phyloP scores from a whole-genome alignment of 176 grass and related monocot genomes.

The Oryza brachyantha region DNA sequence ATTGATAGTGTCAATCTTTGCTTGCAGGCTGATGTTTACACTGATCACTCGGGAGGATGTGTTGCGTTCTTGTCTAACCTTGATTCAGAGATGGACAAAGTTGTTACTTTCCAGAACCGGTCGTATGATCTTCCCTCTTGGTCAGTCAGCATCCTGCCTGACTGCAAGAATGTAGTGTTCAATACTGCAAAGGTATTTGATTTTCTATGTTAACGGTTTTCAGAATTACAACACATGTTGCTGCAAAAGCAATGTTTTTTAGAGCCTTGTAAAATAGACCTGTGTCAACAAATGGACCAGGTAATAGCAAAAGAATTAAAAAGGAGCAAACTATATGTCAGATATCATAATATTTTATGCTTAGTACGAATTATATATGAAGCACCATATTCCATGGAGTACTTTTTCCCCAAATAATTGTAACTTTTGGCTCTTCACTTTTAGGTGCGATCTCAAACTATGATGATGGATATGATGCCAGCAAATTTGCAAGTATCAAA shows the following conservation, averaged over 20 bases:
- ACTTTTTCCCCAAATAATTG: neutral
- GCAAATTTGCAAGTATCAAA: constrained; percentile 53
- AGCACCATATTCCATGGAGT: neutral
- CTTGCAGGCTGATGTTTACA: constrained; percentile 80
- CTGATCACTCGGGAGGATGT: constrained; percentile 76
- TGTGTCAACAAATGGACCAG: constrained; percentile 22
- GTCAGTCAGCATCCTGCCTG: constrained; percentile 96
- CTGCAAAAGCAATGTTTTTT: neutral
- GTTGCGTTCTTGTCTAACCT: constrained; percentile 81
- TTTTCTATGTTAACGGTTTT: neutral
- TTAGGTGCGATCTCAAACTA: constrained; percentile 75
- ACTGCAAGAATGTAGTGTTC: constrained; percentile 94
- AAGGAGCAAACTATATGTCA: neutral
- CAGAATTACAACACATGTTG: neutral
- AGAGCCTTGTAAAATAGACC: neutral
- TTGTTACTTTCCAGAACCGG: constrained; percentile 60
- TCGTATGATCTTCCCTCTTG: constrained; percentile 88
- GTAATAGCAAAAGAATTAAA: neutral
- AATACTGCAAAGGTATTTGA: constrained; percentile 81
- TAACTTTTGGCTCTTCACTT: constrained; percentile 7
- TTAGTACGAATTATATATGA: neutral
- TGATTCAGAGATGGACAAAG: constrained; percentile 67
- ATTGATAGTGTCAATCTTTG: constrained; percentile 12
- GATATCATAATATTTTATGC: constrained; percentile 5
- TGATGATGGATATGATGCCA: constrained; percentile 62